Conservation (phyloP, 2,329 filamentous ascomycete genomes). For the Torrubiella hemipterigena region DNA sequence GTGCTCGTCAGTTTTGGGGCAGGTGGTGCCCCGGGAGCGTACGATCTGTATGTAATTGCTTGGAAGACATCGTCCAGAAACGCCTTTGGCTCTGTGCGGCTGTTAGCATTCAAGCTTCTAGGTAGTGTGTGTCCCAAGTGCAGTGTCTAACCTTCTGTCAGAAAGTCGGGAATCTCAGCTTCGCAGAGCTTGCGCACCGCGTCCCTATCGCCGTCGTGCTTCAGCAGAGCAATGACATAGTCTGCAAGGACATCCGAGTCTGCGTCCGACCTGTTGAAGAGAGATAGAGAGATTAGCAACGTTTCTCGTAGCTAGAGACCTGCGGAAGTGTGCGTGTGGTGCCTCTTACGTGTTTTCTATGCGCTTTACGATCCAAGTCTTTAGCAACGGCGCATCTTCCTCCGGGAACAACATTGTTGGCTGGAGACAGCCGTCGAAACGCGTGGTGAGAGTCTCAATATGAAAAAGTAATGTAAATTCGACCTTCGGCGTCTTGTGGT, state of each 20-base stretch:
- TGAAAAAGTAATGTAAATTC: too few relatives aligned
- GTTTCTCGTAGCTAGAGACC: too few relatives aligned
- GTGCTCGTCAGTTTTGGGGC: conserved; percentile 17
- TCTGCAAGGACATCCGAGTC: conserved; percentile 75
- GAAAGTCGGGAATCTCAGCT: conserved; percentile 62
- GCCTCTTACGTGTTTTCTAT: conserved; percentile 58
- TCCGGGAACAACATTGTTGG: conserved; percentile 53
- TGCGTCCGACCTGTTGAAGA: conserved; percentile 53
- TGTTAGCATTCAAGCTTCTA: background rate
- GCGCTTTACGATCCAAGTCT: conserved; percentile 66
- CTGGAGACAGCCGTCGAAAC: too few relatives aligned
- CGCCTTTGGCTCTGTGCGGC: conserved; percentile 19
- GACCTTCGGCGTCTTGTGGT: too few relatives aligned
- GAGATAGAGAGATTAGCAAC: too few relatives aligned
- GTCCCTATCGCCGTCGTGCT: conserved; percentile 54
- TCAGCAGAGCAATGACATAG: conserved; percentile 68
- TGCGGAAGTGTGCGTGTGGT: too few relatives aligned
- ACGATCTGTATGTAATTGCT: conserved; percentile 50
- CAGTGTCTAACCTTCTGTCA: conserved; percentile 43
- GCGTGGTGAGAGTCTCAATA: too few relatives aligned
- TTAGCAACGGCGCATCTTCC: conserved; percentile 50
- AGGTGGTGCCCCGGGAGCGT: conserved; percentile 40
- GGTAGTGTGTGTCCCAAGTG: too few relatives aligned
- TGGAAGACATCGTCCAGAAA: conserved; percentile 65
- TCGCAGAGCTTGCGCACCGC: conserved; percentile 57